A percentile compares a stretch with the other conserved stretches of the same genome.
phyloP scores from a whole-genome alignment of 1,284 basidiomycete genomes.

The Caloboletus firmus region DNA sequence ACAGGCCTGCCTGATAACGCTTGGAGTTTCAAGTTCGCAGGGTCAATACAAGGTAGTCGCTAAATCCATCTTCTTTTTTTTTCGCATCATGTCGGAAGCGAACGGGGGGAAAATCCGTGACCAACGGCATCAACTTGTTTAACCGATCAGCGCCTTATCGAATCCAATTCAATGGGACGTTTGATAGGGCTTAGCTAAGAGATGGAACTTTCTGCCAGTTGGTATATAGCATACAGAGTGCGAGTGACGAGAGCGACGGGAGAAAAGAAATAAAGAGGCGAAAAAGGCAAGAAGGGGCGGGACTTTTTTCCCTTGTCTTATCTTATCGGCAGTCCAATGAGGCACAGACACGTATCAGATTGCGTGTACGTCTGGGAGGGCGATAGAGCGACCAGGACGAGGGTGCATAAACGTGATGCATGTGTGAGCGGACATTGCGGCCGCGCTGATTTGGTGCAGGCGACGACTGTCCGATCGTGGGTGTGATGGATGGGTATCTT shows the following conservation, averaged over 20 bases:
- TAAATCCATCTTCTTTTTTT: not conserved
- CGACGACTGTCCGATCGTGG: constrained; percentile 9
- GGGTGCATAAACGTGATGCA: constrained; percentile 9
- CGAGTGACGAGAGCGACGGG: constrained; percentile 20
- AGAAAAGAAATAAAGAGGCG: constrained; percentile 8
- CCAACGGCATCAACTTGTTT: constrained; percentile 4
- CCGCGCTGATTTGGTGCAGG: constrained; percentile 10
- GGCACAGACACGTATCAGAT: constrained; percentile 25
- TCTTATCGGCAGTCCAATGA: constrained; percentile 31
- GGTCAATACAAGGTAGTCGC: not conserved
- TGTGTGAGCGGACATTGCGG: constrained; percentile 10
- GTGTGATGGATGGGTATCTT: constrained; percentile 8
- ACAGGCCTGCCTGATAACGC: not conserved
- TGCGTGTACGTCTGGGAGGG: constrained; percentile 12
- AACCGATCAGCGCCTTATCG: constrained; percentile 4
- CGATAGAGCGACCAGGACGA: constrained; percentile 20
- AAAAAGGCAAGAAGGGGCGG: constrained; percentile 20
- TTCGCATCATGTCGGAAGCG: constrained; percentile 14
- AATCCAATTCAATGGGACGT: not conserved
- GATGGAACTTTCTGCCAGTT: constrained; percentile 4
- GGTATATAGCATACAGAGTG: not conserved
- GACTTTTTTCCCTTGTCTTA: constrained; percentile 28
- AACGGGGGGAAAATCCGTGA: constrained; percentile 11
- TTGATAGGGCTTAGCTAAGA: constrained; percentile 11
- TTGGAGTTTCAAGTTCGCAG: constrained; percentile 13